A percentile compares a stretch with the other conserved stretches of the same genome.
These are phyloP conservation scores for Fraxinus xanthoxyloides DNA, from an alignment of 305 asterid species.

Conservation along the genomic window DNA sequence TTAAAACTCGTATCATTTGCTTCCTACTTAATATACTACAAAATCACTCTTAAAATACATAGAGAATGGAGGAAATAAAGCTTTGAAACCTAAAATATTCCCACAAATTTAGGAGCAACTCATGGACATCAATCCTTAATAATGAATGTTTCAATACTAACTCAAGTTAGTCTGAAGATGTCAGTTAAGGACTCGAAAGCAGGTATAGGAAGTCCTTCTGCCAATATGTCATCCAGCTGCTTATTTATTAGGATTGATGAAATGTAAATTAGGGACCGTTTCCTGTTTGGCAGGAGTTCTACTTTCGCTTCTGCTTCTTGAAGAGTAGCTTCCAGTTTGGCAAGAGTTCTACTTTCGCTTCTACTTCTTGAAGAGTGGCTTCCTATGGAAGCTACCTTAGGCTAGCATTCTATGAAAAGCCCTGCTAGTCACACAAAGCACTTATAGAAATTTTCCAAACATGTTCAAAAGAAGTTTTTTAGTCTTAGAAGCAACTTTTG, in stretches of 20 bases:
- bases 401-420: no score
- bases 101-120: neutral
- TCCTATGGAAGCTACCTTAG: no score
- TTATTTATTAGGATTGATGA: neutral
- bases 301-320: no score
- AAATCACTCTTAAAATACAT: neutral
- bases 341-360: no score
- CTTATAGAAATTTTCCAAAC: neutral
- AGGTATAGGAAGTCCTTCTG: neutral
- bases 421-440: neutral
- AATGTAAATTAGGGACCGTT: no score
- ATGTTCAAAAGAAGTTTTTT: neutral
- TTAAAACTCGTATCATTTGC: neutral
- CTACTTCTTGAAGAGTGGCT: no score
- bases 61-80: neutral
- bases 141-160: neutral
- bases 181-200: neutral
- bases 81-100: neutral
- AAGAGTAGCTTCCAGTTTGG: no score
- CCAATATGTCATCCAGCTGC: neutral
- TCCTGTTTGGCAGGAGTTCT: no score
- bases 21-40: neutral
- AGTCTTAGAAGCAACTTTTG: no score
- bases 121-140: neutral
- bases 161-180: neutral